These are phyloP conservation scores for Novymonas esmeraldas DNA, from an alignment of 208 protist species.

Conservation along the genomic window DNA sequence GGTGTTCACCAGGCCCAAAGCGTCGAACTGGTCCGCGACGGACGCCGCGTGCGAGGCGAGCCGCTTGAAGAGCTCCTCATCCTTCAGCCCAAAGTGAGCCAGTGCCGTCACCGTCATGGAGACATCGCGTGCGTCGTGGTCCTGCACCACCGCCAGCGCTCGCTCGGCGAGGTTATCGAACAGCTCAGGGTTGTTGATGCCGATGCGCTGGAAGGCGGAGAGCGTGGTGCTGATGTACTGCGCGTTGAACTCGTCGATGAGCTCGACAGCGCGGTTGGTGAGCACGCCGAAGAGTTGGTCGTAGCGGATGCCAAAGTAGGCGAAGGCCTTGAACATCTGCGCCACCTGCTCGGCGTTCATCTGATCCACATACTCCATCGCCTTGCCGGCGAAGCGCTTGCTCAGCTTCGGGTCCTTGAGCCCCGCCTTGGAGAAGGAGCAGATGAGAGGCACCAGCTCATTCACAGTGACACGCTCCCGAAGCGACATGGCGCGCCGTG, in stretches of 20 bases:
- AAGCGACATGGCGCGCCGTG: slow-evolving; percentile 83
- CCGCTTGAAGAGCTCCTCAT: slow-evolving; percentile 91
- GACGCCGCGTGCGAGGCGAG: slow-evolving; percentile 87
- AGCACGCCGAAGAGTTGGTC: slow-evolving; percentile 93
- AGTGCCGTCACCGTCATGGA: slow-evolving; percentile 85
- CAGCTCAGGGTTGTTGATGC: slow-evolving; percentile 93
- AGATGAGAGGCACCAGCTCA: slow-evolving; percentile 88
- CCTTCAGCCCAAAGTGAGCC: slow-evolving; percentile 91
- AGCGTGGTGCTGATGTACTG: slow-evolving; percentile 91
- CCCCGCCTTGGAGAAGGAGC: slow-evolving; percentile 83
- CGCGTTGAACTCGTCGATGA: slow-evolving; percentile 93
- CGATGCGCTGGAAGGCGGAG: slow-evolving; percentile 89
- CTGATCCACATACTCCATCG: slow-evolving; percentile 92
- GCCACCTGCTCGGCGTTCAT: slow-evolving; percentile 92
- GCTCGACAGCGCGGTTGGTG: slow-evolving; percentile 92
- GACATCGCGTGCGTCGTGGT: slow-evolving; percentile 89
- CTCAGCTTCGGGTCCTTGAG: slow-evolving; percentile 88
- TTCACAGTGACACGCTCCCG: slow-evolving; percentile 91
- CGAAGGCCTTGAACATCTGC: slow-evolving; percentile 90
- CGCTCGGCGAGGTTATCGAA: slow-evolving; percentile 93
- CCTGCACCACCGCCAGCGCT: slow-evolving; percentile 87
- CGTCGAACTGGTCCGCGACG: slow-evolving; percentile 87
- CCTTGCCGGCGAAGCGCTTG: slow-evolving; percentile 89
- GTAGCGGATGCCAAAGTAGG: slow-evolving; percentile 90
- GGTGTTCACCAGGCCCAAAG: slow-evolving; percentile 81